phyloP scores from a whole-genome alignment of 768 basidiomycete genomes.

The Leccinum ochraceum region DNA sequence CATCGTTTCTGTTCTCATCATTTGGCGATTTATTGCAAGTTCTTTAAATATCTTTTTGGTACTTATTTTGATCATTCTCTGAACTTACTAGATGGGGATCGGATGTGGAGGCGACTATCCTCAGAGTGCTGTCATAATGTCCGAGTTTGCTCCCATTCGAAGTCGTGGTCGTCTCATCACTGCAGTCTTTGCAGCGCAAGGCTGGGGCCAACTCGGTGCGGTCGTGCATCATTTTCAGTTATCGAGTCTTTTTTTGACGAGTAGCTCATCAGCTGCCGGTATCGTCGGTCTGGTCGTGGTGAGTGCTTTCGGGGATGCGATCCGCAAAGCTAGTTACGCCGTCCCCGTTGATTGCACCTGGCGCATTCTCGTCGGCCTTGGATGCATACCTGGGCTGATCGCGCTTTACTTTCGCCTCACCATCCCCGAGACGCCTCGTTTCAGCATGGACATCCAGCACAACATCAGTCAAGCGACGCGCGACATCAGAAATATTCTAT shows the following conservation, averaged over 20 bases:
- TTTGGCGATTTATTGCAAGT: conserved; percentile 77
- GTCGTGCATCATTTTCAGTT: conserved; percentile 3
- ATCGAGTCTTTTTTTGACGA: not conserved
- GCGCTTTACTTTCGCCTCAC: conserved; percentile 90
- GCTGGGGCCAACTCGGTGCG: conserved; percentile 85
- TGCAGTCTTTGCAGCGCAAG: conserved; percentile 80
- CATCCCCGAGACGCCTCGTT: conserved; percentile 89
- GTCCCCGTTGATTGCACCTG: conserved; percentile 73
- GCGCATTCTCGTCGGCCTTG: conserved; percentile 87
- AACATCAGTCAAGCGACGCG: conserved; percentile 72
- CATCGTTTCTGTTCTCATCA: conserved; percentile 70
- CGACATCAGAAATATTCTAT: conserved; percentile 69
- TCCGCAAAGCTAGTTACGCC: conserved; percentile 44
- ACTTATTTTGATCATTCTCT: not conserved
- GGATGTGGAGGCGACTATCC: conserved; percentile 91
- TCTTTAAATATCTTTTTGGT: not conserved
- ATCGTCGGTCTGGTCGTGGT: conserved; percentile 65
- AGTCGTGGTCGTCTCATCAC: conserved; percentile 88
- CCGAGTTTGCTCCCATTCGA: conserved; percentile 78
- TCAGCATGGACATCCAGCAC: conserved; percentile 85
- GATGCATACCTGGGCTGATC: conserved; percentile 73
- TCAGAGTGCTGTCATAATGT: conserved; percentile 80
- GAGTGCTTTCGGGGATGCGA: conserved; percentile 58
- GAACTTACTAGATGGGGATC: conserved; percentile 56
- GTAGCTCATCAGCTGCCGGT: conserved; percentile 50